Base-by-base conservation (phyloP, 305 asterid genomes). In the Fraxinus ornus region DNA sequence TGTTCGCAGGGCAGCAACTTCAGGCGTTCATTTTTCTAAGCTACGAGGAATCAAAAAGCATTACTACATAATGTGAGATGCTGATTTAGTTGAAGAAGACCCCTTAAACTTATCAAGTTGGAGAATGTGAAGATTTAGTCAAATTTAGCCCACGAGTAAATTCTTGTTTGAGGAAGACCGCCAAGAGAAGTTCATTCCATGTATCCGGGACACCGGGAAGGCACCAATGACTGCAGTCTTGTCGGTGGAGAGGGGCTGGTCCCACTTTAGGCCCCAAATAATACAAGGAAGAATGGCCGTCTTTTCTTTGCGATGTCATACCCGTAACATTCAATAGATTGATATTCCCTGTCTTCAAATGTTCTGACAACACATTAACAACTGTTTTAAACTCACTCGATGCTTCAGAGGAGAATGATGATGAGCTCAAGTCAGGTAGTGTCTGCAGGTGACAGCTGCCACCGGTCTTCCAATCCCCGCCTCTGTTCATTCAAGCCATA, bases 191-290 rank as follows among this genome's bases (percentile, higher is more conserved):
- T 72, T 95, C 97, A 32, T 95, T 95, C 99, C 99, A 95, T 2
- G 92, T 19, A 86, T 95, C 99, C 26, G 99, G 99, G 28, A 95
- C 95, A 5, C 99, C 99, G 0, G 98, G 99, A 22, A 95, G 93
- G 85, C 99, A 95, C 99, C 99, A 95, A 72, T 95, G 99, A 88
- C 99, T 95, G 90, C 99, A 95, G 91, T 95, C 99, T 81, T 95
- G 98, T 17, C 92, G 91, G 86, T 88, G 92, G 71, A 89, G 85
- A 47, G 97, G 89, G 39, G 92, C 91, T 2, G 85, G 89, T 7
- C 91, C 89, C 1, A 8, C 79, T 32, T 79, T 81, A 3, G 98
- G 93, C 60, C 97, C 97, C 75, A 91, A 83, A 83, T 93, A 92
- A 39, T 94, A 95, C 81, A 94, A 49, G 6, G 99, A 95, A 4